Evolutionary conservation across 305 asterid genomes (phyloP).

Genomic region (Fraxinus latifolia): DNA sequence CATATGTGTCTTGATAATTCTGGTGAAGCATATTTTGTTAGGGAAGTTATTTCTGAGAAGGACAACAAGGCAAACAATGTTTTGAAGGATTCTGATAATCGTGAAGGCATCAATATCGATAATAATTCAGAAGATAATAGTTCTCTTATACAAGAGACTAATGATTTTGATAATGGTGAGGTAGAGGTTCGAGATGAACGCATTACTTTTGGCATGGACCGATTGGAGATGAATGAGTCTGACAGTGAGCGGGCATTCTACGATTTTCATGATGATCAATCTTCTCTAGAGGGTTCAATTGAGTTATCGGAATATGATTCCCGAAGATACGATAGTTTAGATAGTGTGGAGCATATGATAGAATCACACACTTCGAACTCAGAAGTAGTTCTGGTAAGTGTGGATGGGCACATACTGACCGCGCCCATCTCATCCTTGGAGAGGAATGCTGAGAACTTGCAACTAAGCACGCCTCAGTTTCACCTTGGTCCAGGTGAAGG

Average conservation of each 20-base stretch:
- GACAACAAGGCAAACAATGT: conserved; percentile 27
- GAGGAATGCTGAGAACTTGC: conserved; percentile 50
- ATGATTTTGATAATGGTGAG: conserved; percentile 35
- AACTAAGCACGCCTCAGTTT: conserved; percentile 62
- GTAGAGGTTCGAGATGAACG: conserved; percentile 60
- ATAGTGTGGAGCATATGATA: conserved; percentile 44
- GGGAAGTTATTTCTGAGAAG: conserved; percentile 46
- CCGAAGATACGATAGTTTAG: conserved; percentile 53
- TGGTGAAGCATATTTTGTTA: conserved; percentile 82
- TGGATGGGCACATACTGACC: conserved; percentile 75
- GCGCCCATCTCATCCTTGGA: conserved; percentile 74
- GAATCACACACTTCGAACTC: conserved; percentile 44
- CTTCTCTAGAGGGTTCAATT: conserved; percentile 54
- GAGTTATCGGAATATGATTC: conserved; percentile 70
- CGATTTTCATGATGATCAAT: conserved; percentile 66
- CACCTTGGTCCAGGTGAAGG: conserved; percentile 79
- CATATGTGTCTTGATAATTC: conserved; percentile 78
- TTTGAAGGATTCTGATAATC: conserved; percentile 29
- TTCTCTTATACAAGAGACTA: conserved; percentile 33
- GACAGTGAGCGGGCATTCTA: conserved; percentile 62
- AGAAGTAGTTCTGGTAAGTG: conserved; percentile 76
- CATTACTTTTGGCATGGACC: conserved; percentile 19
- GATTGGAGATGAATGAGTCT: conserved; percentile 41
- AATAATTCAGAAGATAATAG: conserved; percentile 31
- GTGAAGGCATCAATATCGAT: conserved; percentile 24